Evolutionary conservation across 805 yeast species (phyloP), one percentile per base, ranked within the genome.

Genomic region (Suhomyces emberorum): DNA sequence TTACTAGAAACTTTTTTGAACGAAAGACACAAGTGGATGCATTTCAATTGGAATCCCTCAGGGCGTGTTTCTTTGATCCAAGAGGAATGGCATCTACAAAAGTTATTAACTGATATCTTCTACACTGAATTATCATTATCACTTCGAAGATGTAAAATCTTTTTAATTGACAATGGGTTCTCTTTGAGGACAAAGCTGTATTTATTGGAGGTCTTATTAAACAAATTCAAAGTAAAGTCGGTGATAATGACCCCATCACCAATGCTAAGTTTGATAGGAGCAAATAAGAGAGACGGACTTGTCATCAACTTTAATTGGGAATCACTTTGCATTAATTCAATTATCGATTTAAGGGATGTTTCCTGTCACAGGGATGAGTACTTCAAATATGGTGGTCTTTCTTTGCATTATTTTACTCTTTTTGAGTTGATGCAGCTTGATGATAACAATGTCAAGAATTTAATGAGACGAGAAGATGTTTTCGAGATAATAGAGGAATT

Each of bases 251-350:
- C 47, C 3, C 52, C 56, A 0, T 51, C 42, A 10, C 34, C 57
- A 2, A 35, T 52, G 2, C 30, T 59, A 29, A 21, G 51, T 0
- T 47, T 55, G 7, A 34, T 61, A 3, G 52, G 58, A 1, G 38
- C 52, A 8, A 50, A 49, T 33, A 21, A 36, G 8, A n/a, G 40
- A 12, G 34, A 53, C 27, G 65, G 63, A 1, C 31, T 63, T 8
- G 60, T 62, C 7, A 23, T 63, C 8, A 56, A 61, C 38, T 34
- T 59, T 19, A 55, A 55, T 6, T 63, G 68, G 68, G 45, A 46
- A 20, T 26, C 48, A 7, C 26, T 43, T 8, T 41, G 39, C 3
- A 38, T 61, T 6, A 32, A 35, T 10, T 35, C 51, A 10, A 43
- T 62, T 3, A 27, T 44, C 10, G 68, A 63, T 38, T 47, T 61